Evolutionary conservation across 306 rosid species (phyloP), one percentile per base, ranked within the genome.

Genomic region (Quercus ilex): DNA sequence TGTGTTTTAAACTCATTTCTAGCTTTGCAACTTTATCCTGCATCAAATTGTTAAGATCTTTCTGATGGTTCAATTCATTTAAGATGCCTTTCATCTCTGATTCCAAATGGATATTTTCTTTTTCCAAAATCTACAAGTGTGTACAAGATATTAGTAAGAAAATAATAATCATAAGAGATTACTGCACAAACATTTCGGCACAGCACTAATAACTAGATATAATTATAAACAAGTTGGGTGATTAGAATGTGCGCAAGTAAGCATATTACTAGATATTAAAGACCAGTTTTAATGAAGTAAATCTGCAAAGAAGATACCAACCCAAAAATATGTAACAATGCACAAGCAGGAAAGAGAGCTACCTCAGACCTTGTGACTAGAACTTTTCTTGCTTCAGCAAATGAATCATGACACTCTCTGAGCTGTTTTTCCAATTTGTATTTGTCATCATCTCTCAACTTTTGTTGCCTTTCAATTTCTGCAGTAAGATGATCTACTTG

Each of bases 301-400:
- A 64, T 46, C 12, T 26, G 25, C 15, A 73, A 76, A 71, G 28
- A 72, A n/a, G 41, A 14, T 7, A 14, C 15, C 59, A 52, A 5
- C 14, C 62, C 2, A 51, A 14, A 46, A 52, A 5, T 25, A 3
- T 26, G 76, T 60, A 72, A 53, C 62, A 38, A 56, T 52, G 20
- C 17, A 71, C 13, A 49, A 71, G 43, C 62, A 78, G 83, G 84
- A 77, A 31, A 79, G 81, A 77, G 23, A 84, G 75, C 78, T 86
- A 90, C 94, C 94, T 90, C 92, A 62, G 91, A 90, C 88, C 88
- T 86, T 77, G 92, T 62, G 74, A 73, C 71, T 78, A 85, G 67
- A 75, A 83, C 78, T 69, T 69, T 82, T 79, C 85, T 67, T 60
- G 77, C 87, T 77, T 88, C 89, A 78, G 83, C 69, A 72, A 74